phyloP scores from a whole-genome alignment of 192 early-diverging fungal genomes.

The Backusella circina region DNA sequence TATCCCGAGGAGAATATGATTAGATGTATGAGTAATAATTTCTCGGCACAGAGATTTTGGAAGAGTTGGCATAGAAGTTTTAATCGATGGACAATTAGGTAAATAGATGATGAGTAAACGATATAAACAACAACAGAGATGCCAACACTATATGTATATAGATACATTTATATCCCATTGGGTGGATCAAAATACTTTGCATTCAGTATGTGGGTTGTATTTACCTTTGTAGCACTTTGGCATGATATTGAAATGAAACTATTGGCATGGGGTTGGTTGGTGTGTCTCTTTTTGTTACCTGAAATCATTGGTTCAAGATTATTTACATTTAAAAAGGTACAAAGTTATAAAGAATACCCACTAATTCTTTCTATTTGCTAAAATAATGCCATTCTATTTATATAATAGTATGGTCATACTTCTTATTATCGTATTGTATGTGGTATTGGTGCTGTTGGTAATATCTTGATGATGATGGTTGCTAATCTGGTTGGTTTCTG shows the following conservation, averaged over 20 bases:
- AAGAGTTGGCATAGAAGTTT: conserved; percentile 91
- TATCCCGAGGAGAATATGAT: conserved; percentile 91
- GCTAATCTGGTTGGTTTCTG: conserved; percentile 93
- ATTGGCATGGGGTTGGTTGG: conserved; percentile 89
- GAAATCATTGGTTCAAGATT: conserved; percentile 63
- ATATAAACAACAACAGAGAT: conserved; percentile 27
- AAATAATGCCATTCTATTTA: no score
- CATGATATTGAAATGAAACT: conserved; percentile 85
- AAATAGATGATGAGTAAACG: background rate
- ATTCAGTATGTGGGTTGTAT: conserved; percentile 80
- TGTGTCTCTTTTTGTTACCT: conserved; percentile 81
- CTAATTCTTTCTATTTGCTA: no score
- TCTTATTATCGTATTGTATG: conserved; percentile 71
- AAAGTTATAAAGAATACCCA: no score
- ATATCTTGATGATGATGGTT: conserved; percentile 89
- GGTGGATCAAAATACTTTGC: conserved; percentile 68
- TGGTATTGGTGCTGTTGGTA: conserved; percentile 72
- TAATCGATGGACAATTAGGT: conserved; percentile 79
- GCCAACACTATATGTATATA: background rate
- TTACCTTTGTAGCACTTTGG: conserved; percentile 97
- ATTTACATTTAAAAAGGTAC: conserved; percentile 51
- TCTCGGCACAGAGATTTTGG: conserved; percentile 92
- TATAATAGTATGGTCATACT: conserved; percentile 43
- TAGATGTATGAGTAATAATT: conserved; percentile 94
- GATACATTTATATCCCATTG: conserved; percentile 86